A percentile compares a stretch with the other conserved stretches of the same genome.
phyloP scores from a whole-genome alignment of 192 early-diverging fungal species.

The Chytriomyces confervae region DNA sequence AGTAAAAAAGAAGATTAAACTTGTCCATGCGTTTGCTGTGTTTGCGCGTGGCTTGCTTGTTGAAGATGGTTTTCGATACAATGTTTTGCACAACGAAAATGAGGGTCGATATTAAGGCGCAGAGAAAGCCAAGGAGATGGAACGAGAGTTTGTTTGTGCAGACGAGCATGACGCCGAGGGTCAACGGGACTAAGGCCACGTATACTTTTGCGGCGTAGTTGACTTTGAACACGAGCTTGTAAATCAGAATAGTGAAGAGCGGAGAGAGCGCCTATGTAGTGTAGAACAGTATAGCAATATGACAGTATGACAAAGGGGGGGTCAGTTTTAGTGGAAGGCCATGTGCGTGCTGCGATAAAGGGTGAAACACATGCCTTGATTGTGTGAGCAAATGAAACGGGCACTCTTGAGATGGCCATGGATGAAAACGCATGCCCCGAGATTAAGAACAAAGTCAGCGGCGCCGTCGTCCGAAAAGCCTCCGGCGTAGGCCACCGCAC shows the following conservation, averaged over 20 bases:
- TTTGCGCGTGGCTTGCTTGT: slow-evolving; percentile 41
- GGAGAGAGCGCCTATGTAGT: slow-evolving; percentile 73
- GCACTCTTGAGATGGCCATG: slow-evolving; percentile 75
- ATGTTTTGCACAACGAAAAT: slow-evolving; percentile 91
- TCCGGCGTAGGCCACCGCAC: slow-evolving; percentile 60
- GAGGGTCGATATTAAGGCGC: slow-evolving; percentile 74
- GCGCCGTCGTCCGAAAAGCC: slow-evolving; percentile 67
- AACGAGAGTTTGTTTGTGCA: slow-evolving; percentile 75
- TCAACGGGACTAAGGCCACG: slow-evolving; percentile 76
- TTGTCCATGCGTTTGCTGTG: slow-evolving; percentile 76
- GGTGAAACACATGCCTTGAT: slow-evolving; percentile 71
- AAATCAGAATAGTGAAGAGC: slow-evolving; percentile 83
- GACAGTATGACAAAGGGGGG: neutral
- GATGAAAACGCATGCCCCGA: slow-evolving; percentile 82
- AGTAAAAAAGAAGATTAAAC: slow-evolving; percentile 87
- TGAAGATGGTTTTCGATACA: slow-evolving; percentile 79
- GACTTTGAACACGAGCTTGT: slow-evolving; percentile 71
- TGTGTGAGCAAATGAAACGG: slow-evolving; percentile 86
- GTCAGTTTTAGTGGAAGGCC: no score
- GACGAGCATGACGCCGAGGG: slow-evolving; percentile 86
- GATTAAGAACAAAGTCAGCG: slow-evolving; percentile 81
- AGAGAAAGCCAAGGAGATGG: slow-evolving; percentile 75
- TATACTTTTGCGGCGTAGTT: slow-evolving; percentile 77
- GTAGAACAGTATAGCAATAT: neutral
- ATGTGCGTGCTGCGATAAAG: neutral